phyloP scores from a whole-genome alignment of 2,329 filamentous ascomycete genomes.

The Gaeumannomyces tritici region DNA sequence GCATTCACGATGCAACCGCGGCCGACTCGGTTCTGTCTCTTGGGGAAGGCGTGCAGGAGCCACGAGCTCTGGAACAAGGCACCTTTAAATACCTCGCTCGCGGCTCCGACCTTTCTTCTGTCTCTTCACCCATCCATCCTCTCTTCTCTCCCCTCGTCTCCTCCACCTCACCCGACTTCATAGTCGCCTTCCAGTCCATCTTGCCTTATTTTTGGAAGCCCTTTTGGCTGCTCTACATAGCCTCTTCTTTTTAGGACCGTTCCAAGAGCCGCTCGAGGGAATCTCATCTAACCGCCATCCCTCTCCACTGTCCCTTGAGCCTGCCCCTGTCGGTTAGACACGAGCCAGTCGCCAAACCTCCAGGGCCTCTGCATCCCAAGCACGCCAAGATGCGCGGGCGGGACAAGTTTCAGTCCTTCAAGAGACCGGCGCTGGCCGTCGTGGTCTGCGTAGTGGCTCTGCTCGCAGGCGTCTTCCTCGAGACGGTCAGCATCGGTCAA shows the following conservation, averaged over 20 bases:
- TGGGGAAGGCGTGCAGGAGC: not conserved
- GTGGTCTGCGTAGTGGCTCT: not conserved
- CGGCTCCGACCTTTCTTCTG: not conserved
- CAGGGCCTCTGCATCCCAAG: too few relatives aligned
- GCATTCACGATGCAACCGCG: not conserved
- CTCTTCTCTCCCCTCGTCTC: not conserved
- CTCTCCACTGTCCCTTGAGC: not conserved
- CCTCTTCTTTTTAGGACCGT: slow-evolving; percentile 2
- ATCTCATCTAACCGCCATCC: not conserved
- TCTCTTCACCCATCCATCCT: not conserved
- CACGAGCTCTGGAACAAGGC: not conserved
- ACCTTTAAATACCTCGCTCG: not conserved
- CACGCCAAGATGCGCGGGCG: not conserved
- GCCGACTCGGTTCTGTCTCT: not conserved
- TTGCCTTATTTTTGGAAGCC: slow-evolving; percentile 11
- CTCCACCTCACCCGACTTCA: not conserved
- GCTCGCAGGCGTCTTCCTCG: not conserved
- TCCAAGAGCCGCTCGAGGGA: not conserved
- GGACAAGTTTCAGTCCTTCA: not conserved
- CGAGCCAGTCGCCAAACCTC: too few relatives aligned
- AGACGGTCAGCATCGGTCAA: not conserved
- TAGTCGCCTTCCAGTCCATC: not conserved
- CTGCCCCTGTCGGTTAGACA: too few relatives aligned
- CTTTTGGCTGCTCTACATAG: slow-evolving; percentile 5
- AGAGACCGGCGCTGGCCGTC: not conserved